A percentile compares a stretch with the other conserved stretches of the same genome.
Conservation (phyloP, 495 filamentous ascomycete genomes). For the Xylaria cubensis region DNA sequence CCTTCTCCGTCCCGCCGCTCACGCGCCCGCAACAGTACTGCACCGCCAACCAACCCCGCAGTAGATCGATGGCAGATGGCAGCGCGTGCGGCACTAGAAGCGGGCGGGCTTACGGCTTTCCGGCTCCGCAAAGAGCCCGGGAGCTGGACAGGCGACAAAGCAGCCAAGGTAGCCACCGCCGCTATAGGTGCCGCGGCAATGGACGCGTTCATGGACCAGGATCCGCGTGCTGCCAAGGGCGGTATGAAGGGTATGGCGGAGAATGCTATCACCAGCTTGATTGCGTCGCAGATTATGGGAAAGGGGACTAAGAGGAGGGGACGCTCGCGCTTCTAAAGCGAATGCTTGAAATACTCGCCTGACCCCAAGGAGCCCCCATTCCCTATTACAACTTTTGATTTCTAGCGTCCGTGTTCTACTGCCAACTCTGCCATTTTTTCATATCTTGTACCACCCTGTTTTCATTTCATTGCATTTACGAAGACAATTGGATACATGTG, state of each 20-base stretch:
- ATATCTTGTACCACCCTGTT: neutral
- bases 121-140: conserved; percentile 48
- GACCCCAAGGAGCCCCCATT: too few relatives aligned
- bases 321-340: conserved; percentile 6
- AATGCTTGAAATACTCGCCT: neutral
- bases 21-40: conserved; percentile 18
- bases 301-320: conserved; percentile 19
- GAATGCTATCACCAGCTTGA: conserved; percentile 38
- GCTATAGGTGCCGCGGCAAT: conserved; percentile 50
- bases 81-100: conserved; percentile 48
- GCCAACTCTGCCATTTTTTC: neutral
- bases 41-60: conserved; percentile 16
- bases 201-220: conserved; percentile 44
- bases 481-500: neutral
- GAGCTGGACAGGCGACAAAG: conserved; percentile 49
- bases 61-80: conserved; percentile 43
- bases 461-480: neutral
- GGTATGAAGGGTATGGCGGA: conserved; percentile 41
- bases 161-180: conserved; percentile 48
- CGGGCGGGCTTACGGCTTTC: conserved; percentile 48
- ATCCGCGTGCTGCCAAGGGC: conserved; percentile 31
- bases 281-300: conserved; percentile 39
- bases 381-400: neutral
- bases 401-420: neutral
- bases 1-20: conserved; percentile 30